Percentiles rank a stretch among this genome's conserved stretches.
Conservation (phyloP, 2,329 filamentous ascomycete species). For the Pseudogymnoascus sp. region DNA sequence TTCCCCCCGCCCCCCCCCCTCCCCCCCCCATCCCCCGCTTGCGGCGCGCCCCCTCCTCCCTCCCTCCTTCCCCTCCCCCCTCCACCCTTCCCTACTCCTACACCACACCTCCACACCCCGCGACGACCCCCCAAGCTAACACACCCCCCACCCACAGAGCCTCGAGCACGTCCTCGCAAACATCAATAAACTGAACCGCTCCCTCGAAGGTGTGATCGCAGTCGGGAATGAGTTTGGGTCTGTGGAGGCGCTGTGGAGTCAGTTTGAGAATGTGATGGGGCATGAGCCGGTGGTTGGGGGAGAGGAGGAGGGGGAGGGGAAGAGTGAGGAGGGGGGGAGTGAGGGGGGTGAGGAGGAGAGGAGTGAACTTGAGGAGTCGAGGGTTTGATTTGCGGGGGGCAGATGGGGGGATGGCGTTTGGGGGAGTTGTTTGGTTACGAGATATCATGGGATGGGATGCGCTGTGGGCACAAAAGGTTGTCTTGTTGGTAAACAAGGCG, state of each 20-base stretch:
- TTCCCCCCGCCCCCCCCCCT: background rate
- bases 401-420: slow-evolving; percentile 16
- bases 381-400: background rate
- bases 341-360: slow-evolving; percentile 9
- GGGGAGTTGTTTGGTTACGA: slow-evolving; percentile 6
- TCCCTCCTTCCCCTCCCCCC: too few relatives aligned
- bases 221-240: slow-evolving; percentile 96
- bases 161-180: slow-evolving; percentile 91
- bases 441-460: background rate
- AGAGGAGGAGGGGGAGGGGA: slow-evolving; percentile 24
- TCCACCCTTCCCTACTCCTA: background rate
- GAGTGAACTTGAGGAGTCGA: slow-evolving; percentile 5
- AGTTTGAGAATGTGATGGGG: slow-evolving; percentile 94
- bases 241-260: slow-evolving; percentile 92
- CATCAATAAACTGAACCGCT: slow-evolving; percentile 90
- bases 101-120: background rate
- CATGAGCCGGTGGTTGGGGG: slow-evolving; percentile 56
- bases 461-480: background rate
- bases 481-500: background rate
- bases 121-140: background rate
- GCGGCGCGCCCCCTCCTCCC: too few relatives aligned
- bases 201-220: slow-evolving; percentile 80
- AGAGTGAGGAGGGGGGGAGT: slow-evolving; percentile 18
- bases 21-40: background rate
- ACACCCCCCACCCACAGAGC: slow-evolving; percentile 35